Base-by-base conservation (phyloP, 2,329 filamentous ascomycete genomes). In the Fusarium citri region DNA sequence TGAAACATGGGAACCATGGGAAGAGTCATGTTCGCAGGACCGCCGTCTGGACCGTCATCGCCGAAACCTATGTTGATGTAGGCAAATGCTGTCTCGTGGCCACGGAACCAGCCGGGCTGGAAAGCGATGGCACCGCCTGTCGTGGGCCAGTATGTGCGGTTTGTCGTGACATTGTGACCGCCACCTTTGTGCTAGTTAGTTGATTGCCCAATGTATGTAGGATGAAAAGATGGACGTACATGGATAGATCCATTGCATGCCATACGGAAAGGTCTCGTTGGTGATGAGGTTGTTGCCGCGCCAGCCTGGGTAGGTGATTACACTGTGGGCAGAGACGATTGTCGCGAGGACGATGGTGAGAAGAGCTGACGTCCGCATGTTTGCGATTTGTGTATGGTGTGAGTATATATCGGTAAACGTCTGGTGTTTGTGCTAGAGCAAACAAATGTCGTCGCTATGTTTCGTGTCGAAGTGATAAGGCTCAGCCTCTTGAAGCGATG, bases 21-120 rank as follows among this genome's bases (percentile, higher is more conserved):
- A 78, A 92, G 89, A 69, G 93, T 97, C 91, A 97, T 97, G 85
- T 98, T 98, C 9, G 82, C 80, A 1, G 96, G 95, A 10, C 92
- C 89, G 62, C 80, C 76, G 64, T 86, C 85, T 18, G 89, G 88
- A 0, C 87, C 88, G 12, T 87, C 85, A 34, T 87, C 93, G 70
- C 93, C 94, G 71, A 94, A 89, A 71, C 96, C 96, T 58, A 98
- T 86, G 83, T 98, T 98, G 82, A 98, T 84, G 82, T 97, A 97
- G 78, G 97, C 86, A 74, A 94, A 88, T 20, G 94, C 95, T 8
- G 89, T 91, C 37, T 87, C 80, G 79, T 98, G 96, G 69, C 96
- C 96, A 62, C 91, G 89, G 84, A 98, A 98, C 96, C 96, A 98
- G 76, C 95, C 96, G 0, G 96, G 96, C 78, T 98, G 95, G 75